These are phyloP conservation scores for Adiantum capillusveneris DNA, from an alignment of 75 land plant genomes.

Conservation along the genomic window DNA sequence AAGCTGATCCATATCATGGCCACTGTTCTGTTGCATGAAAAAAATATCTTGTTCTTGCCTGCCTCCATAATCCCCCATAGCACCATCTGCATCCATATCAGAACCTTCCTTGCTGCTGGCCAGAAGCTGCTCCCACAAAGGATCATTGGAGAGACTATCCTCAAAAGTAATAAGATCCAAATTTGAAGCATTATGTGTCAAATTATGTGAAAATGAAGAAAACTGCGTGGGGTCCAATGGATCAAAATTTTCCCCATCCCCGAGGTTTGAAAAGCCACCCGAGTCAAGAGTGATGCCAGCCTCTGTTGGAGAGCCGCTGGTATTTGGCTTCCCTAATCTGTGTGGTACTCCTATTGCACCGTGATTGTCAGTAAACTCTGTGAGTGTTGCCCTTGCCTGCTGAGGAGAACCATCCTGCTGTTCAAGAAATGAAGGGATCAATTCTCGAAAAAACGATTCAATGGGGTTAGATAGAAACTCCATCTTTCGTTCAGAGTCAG, in stretches of 20 bases:
- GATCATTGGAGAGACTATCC: constrained; percentile 30
- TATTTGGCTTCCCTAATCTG: background rate
- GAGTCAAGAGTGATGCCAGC: background rate
- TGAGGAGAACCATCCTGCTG: constrained; percentile 3
- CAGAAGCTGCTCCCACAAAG: constrained; percentile 69
- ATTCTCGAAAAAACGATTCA: constrained; percentile 4
- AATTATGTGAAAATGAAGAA: background rate
- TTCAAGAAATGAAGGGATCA: constrained; percentile 3
- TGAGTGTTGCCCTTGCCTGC: constrained; percentile 2
- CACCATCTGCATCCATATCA: constrained; percentile 38
- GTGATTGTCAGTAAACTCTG: constrained; percentile 1
- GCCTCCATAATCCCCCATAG: background rate
- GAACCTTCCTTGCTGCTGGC: constrained; percentile 34
- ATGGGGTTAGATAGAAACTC: constrained; percentile 2
- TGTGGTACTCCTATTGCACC: background rate
- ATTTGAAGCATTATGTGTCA: background rate
- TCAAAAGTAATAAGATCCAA: constrained; percentile 1
- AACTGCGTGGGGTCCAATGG: constrained; percentile 1
- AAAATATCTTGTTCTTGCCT: constrained; percentile 1
- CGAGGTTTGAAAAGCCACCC: background rate
- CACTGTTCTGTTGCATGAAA: background rate
- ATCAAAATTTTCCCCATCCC: constrained; percentile 6
- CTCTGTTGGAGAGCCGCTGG: background rate
- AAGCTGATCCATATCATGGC: constrained; percentile 17
- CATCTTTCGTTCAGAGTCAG: background rate